Base-by-base conservation (phyloP, 1,284 basidiomycete genomes). In the Cryptococcus hybrid region DNA sequence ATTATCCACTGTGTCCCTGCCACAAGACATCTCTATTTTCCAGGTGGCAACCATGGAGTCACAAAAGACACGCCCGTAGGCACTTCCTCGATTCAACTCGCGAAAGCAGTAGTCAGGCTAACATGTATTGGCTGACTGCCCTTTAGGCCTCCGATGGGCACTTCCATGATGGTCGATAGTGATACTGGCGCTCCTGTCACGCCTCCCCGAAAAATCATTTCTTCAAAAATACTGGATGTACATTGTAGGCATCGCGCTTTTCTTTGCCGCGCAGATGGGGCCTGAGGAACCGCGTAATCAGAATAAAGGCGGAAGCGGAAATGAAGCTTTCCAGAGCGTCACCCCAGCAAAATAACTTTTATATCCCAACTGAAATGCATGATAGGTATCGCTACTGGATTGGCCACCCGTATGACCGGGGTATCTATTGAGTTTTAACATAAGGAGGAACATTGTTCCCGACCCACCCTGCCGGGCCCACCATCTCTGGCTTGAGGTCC, bases 151-250 rank as follows among this genome's bases (percentile, higher is more conserved):
- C 82, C 83, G 57, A 79, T 89, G 45, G 83, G 83, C 52, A 78
- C 81, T 0, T 88, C 88, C 11, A 86, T 87, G 11, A 84, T 83
- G 1, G 74, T 91, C 44, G 57, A 85, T 84, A 18, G 78, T 82
- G 37, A 82, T 84, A 71, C 74, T 7, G 89, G 90, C 54, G 81
- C 85, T 66, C 83, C 84, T 18, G 80, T 86, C 34, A 75, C 81
- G 54, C 84, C 86, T 0, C 75, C 79, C 83, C 1, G 89, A 90
- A 71, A 88, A 92, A 77, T 80, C 84, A 7, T 90, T 92, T 76
- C 60, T 92, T 40, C 87, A 90, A 70, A 93, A 92, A 76, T 92
- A 93, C 76, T 92, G 91, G 89, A 79, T 92, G 75, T 90, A 91
- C 67, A 84, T 90, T 51, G 79, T 82, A 37, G 81, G 84, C 2